Evolutionary conservation across 2,329 filamentous ascomycete genomes (phyloP).

Genomic region (Pseudohalonectria lignicola): DNA sequence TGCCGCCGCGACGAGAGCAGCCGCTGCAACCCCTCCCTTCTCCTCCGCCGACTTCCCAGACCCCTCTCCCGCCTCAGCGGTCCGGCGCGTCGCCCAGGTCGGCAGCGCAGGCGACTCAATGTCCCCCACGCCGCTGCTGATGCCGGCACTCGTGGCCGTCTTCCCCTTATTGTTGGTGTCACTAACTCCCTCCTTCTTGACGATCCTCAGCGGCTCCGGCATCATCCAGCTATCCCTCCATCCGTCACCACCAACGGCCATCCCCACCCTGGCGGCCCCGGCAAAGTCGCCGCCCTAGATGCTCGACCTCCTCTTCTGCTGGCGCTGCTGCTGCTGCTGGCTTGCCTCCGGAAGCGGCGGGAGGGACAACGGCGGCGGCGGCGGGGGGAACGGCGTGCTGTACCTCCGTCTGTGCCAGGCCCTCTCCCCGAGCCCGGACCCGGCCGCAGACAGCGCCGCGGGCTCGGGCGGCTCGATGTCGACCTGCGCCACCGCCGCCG

Average conservation of each 20-base stretch:
- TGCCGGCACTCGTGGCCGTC: neutral
- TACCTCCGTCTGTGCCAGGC: neutral
- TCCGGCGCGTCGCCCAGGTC: too few species aligned
- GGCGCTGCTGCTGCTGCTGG: neutral
- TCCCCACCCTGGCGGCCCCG: neutral
- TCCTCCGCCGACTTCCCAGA: too few species aligned
- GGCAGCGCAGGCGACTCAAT: neutral
- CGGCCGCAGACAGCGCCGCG: neutral
- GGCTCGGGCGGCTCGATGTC: neutral
- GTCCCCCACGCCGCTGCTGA: neutral
- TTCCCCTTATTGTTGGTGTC: neutral
- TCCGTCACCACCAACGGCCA: neutral
- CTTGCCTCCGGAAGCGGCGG: too few species aligned
- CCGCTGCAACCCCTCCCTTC: too few species aligned
- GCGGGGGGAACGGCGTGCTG: neutral
- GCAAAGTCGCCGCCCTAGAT: neutral
- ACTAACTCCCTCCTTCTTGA: neutral
- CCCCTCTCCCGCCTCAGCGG: too few species aligned
- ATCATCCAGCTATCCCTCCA: too few species aligned
- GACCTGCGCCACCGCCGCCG: neutral
- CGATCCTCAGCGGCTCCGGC: neutral
- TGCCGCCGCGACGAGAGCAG: too few species aligned
- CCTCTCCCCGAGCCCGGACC: neutral
- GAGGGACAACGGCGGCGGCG: too few species aligned
- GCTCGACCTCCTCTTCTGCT: neutral